phyloP scores from a whole-genome alignment of 2,329 filamentous ascomycete species.

The Neonectria magnoliae region DNA sequence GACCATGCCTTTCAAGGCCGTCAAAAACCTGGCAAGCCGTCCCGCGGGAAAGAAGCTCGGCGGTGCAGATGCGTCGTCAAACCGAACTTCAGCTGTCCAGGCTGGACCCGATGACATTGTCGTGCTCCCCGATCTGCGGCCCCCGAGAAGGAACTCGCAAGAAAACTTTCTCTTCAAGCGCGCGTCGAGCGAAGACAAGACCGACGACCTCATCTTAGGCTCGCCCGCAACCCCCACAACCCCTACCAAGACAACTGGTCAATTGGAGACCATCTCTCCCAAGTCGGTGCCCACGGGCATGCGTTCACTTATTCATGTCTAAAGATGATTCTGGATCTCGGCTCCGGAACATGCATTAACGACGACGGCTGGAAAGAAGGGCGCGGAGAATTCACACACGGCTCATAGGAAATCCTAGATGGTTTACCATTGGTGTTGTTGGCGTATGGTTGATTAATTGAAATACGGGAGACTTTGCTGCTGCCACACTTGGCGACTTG shows the following conservation, averaged over 20 bases:
- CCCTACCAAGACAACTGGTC: conserved; percentile 32
- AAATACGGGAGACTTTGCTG: conserved; percentile 15
- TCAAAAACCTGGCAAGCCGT: conserved; percentile 33
- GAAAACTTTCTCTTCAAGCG: conserved; percentile 31
- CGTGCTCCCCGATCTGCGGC: conserved; percentile 40
- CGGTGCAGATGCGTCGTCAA: conserved; percentile 11
- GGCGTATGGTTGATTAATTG: conserved; percentile 27
- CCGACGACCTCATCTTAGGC: conserved; percentile 13
- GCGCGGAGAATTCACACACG: conserved; percentile 2
- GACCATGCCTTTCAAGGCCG: conserved; percentile 50
- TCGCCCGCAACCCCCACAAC: conserved; percentile 38
- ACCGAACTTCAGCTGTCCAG: conserved; percentile 5
- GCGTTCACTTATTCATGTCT: conserved; percentile 49
- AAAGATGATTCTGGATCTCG: conserved; percentile 10
- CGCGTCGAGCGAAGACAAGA: conserved; percentile 22
- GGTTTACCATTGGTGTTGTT: conserved; percentile 28
- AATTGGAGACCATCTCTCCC: conserved; percentile 55
- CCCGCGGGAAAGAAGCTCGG: conserved; percentile 34
- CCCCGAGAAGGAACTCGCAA: conserved; percentile 28
- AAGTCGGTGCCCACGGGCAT: conserved; percentile 54
- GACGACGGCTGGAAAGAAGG: conserved; percentile 8
- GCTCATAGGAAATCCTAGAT: conserved; percentile 24
- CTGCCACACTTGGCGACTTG: conserved; percentile 15
- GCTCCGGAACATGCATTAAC: neutral
- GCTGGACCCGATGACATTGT: conserved; percentile 2